Conservation (phyloP, 2,329 filamentous ascomycete species). For the Sodiomyces alkalinus region DNA sequence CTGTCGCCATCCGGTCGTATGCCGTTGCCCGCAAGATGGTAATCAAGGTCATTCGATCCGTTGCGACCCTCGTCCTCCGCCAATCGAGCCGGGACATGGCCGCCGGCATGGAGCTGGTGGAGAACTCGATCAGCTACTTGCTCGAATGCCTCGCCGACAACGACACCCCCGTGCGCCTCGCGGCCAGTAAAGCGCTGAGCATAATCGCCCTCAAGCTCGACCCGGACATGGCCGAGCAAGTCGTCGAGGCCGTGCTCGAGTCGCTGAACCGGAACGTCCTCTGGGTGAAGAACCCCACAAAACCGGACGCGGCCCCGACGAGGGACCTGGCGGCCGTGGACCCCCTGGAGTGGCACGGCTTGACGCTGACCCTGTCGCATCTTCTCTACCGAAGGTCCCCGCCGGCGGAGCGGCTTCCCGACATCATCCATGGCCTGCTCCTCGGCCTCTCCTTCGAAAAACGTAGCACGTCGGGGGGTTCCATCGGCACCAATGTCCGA, state of each 20-base stretch:
- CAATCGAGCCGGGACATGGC: conserved; percentile 25
- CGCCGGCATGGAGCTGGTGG: conserved; percentile 41
- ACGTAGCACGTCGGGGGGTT: conserved; percentile 67
- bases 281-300: conserved; percentile 26
- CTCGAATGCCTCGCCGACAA: conserved; percentile 69
- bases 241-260: conserved; percentile 75
- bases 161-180: conserved; percentile 79
- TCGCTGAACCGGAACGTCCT: conserved; percentile 44
- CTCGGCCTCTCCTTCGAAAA: conserved; percentile 81
- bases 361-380: conserved; percentile 78
- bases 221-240: conserved; percentile 65
- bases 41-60: conserved; percentile 70
- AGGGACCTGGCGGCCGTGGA: conserved; percentile 63
- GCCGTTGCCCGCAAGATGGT: conserved; percentile 69
- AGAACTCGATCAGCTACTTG: conserved; percentile 69
- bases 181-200: conserved; percentile 85
- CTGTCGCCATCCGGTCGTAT: conserved; percentile 46
- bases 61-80: conserved; percentile 51
- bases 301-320: conserved; percentile 16
- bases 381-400: conserved; percentile 74
- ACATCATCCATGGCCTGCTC: conserved; percentile 63
- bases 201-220: conserved; percentile 71
- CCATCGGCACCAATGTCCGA: conserved; percentile 76
- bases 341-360: conserved; percentile 77
- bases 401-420: conserved; percentile 51